Conservation (phyloP, 1,284 basidiomycete species). For the Heterobasidion irregulare region DNA sequence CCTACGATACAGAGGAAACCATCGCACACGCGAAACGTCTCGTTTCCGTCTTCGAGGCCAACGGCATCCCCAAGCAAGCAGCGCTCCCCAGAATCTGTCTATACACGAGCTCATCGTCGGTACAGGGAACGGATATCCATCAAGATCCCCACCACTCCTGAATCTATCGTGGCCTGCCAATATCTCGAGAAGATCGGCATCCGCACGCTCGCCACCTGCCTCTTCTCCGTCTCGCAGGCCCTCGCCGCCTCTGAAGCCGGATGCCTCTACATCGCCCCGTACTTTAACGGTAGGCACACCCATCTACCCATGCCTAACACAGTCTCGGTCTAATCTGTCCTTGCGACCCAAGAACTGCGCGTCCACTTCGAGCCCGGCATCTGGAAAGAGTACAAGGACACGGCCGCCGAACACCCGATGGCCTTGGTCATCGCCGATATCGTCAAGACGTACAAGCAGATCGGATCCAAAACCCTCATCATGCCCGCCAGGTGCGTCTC, state of each 20-base stretch:
- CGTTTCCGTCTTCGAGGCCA: slow-evolving; percentile 31
- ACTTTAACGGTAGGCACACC: slow-evolving; percentile 34
- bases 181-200: slow-evolving; percentile 31
- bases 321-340: background rate
- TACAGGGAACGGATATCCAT: slow-evolving; percentile 38
- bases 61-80: slow-evolving; percentile 33
- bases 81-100: background rate
- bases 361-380: slow-evolving; percentile 35
- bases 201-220: slow-evolving; percentile 36
- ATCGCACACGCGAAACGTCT: slow-evolving; percentile 35
- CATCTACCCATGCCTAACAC: background rate
- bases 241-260: slow-evolving; percentile 38
- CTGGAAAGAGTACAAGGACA: slow-evolving; percentile 33
- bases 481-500: slow-evolving; percentile 40
- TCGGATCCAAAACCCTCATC: slow-evolving; percentile 33
- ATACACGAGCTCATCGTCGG: background rate
- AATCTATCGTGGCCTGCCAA: slow-evolving; percentile 36
- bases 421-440: slow-evolving; percentile 28
- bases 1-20: slow-evolving; percentile 35
- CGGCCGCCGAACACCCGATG: slow-evolving; percentile 35
- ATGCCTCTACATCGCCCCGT: slow-evolving; percentile 39
- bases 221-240: slow-evolving; percentile 40
- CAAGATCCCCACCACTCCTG: slow-evolving; percentile 41
- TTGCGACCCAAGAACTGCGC: slow-evolving; percentile 27
- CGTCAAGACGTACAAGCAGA: slow-evolving; percentile 26